Percentiles rank a stretch among this genome's conserved stretches.
phyloP scores from a whole-genome alignment of 139 green algal species.

The Chlamydomonas asymmetrica region DNA sequence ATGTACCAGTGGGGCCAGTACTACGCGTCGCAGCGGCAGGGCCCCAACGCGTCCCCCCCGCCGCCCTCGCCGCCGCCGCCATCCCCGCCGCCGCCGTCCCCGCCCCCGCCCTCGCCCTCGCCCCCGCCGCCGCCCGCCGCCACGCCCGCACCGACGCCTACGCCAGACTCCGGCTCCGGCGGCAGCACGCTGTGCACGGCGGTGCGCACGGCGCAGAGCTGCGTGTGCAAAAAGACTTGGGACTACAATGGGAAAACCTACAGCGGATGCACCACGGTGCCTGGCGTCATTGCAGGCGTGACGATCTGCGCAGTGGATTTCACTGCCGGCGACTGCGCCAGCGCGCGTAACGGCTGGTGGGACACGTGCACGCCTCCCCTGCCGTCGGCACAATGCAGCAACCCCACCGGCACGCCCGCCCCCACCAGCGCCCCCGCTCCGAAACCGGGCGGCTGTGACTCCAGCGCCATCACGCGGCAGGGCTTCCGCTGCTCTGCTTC shows the following conservation, averaged over 20 bases:
- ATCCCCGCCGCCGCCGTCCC: not conserved
- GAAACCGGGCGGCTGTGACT: not conserved
- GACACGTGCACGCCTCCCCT: slow-evolving; percentile 1
- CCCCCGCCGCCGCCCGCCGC: not conserved
- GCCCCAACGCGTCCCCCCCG: not conserved
- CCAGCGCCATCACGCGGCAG: not conserved
- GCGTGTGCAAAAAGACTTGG: not conserved
- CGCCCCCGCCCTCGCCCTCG: not conserved
- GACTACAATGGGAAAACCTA: not conserved
- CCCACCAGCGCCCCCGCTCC: not conserved
- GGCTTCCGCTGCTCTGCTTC: not conserved
- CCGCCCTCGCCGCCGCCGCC: not conserved
- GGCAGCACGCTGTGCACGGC: not conserved
- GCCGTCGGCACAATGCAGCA: no score
- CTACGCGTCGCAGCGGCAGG: not conserved
- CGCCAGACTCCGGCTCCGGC: not conserved
- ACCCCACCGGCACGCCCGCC: not conserved
- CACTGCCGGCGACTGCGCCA: not conserved
- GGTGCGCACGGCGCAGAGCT: not conserved
- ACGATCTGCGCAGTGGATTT: not conserved
- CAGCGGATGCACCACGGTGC: not conserved
- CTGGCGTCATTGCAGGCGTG: no score
- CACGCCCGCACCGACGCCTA: not conserved
- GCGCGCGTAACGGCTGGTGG: slow-evolving; percentile 3
- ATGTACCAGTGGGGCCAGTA: slow-evolving; percentile 10